phyloP scores from a whole-genome alignment of 495 filamentous ascomycete genomes.

The Aeminium ludgeri region DNA sequence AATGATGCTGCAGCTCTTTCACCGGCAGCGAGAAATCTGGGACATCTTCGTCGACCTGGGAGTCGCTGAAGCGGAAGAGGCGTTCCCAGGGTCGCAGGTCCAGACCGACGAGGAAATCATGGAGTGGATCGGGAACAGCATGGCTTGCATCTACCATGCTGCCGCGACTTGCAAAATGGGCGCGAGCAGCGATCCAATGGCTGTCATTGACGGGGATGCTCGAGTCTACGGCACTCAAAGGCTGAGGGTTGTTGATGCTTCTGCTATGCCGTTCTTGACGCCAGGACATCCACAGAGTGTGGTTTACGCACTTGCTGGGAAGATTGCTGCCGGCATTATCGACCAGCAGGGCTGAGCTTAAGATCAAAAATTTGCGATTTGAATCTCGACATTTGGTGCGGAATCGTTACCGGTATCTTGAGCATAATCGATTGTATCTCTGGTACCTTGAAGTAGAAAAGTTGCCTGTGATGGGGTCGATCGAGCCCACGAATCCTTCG shows the following conservation, averaged over 20 bases:
- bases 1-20: conserved; percentile 33
- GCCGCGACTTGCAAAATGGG: conserved; percentile 31
- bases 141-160: conserved; percentile 35
- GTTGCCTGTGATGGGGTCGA: too few species aligned
- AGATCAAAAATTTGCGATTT: too few species aligned
- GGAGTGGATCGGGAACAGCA: conserved; percentile 26
- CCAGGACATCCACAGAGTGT: conserved; percentile 11
- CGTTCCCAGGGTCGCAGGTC: conserved; percentile 31
- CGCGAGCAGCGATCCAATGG: conserved; percentile 8
- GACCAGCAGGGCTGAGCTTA: too few species aligned
- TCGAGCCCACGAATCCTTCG: too few species aligned
- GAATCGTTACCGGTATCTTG: too few species aligned
- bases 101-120: conserved; percentile 38
- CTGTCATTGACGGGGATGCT: conserved; percentile 11
- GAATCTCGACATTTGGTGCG: too few species aligned
- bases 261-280: conserved; percentile 11
- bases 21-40: conserved; percentile 33
- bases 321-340: conserved; percentile 11
- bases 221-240: conserved; percentile 12
- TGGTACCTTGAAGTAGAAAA: too few species aligned
- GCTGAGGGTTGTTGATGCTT: conserved; percentile 14
- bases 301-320: conserved; percentile 10
- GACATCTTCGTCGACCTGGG: conserved; percentile 24
- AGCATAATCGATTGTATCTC: too few species aligned
- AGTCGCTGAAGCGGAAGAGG: conserved; percentile 29